Evolutionary conservation across 2,329 filamentous ascomycete species (phyloP).

Genomic region (Trichoderma semiorbis): DNA sequence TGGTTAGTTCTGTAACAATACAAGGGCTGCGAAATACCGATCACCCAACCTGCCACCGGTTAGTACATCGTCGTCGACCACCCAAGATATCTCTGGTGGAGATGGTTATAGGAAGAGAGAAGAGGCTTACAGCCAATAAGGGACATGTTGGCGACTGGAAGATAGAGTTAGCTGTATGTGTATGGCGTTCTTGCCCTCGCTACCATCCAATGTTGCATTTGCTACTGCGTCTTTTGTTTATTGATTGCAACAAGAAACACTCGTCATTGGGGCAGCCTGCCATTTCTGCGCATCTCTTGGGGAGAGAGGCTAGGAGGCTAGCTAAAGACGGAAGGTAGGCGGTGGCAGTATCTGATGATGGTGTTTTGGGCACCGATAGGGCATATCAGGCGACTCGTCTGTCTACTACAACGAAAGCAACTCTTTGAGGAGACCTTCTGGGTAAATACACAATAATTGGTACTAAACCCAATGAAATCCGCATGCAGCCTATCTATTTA

Average conservation of each 20-base stretch:
- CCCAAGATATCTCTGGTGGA: background rate
- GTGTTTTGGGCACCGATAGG: background rate
- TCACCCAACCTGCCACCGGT: background rate
- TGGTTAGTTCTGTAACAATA: background rate
- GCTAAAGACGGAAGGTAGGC: conserved; percentile 6
- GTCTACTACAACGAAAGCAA: no score
- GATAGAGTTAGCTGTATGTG: background rate
- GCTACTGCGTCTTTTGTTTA: background rate
- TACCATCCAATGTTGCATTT: background rate
- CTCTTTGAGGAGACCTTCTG: background rate
- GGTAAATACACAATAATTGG: background rate
- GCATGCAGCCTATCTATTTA: background rate
- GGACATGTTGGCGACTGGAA: background rate
- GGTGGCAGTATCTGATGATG: background rate
- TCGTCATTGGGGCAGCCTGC: background rate
- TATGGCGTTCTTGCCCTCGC: background rate
- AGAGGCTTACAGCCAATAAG: background rate
- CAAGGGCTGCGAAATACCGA: background rate
- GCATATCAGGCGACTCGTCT: background rate
- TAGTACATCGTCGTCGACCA: background rate
- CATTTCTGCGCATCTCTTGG: background rate
- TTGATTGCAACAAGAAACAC: background rate
- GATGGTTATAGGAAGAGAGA: conserved; percentile 1
- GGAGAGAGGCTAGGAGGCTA: background rate
- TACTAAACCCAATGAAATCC: background rate